Percentiles rank a stretch among this genome's conserved stretches.
Evolutionary conservation across 129 eudicot genomes (phyloP).

Genomic region (Centaurea solstitialis): DNA sequence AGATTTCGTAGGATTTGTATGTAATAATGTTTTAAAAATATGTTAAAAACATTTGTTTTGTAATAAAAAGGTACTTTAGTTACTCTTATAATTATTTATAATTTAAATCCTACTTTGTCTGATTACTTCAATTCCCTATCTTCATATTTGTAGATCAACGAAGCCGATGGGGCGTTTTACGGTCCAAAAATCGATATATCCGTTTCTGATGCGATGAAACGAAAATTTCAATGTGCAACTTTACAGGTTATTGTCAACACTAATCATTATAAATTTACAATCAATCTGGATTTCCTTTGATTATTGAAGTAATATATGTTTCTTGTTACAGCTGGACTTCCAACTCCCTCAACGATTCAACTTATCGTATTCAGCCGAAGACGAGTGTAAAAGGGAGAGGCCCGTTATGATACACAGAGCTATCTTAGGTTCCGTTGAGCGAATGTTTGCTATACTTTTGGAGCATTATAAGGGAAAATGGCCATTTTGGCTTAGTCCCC

Average conservation of each 20-base stretch:
- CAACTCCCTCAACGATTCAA: slow-evolving; percentile 90
- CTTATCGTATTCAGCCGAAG: slow-evolving; percentile 78
- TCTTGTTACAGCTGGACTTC: slow-evolving; percentile 76
- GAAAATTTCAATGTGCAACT: slow-evolving; percentile 96
- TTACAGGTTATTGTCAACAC: slow-evolving; percentile 59
- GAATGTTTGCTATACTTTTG: slow-evolving; percentile 93
- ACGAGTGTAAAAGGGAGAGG: slow-evolving; percentile 79
- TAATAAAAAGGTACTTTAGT: too few species aligned
- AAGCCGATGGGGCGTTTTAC: slow-evolving; percentile 97
- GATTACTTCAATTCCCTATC: not conserved
- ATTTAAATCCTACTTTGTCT: not conserved
- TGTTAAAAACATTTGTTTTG: too few species aligned
- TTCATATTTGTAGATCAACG: slow-evolving; percentile 58
- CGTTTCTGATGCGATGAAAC: slow-evolving; percentile 92
- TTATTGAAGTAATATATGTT: slow-evolving; percentile 3
- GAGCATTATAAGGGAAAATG: slow-evolving; percentile 97
- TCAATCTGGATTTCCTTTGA: not conserved
- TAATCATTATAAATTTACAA: not conserved
- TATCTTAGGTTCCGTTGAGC: slow-evolving; percentile 89
- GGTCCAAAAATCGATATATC: slow-evolving; percentile 98
- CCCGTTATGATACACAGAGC: slow-evolving; percentile 99
- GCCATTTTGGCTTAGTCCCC: slow-evolving; percentile 99
- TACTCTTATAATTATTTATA: too few species aligned
- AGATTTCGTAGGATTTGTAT: too few species aligned
- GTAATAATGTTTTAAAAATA: too few species aligned